Evolutionary conservation across 805 yeast species (phyloP).

Genomic region (Candida krabiensis): DNA sequence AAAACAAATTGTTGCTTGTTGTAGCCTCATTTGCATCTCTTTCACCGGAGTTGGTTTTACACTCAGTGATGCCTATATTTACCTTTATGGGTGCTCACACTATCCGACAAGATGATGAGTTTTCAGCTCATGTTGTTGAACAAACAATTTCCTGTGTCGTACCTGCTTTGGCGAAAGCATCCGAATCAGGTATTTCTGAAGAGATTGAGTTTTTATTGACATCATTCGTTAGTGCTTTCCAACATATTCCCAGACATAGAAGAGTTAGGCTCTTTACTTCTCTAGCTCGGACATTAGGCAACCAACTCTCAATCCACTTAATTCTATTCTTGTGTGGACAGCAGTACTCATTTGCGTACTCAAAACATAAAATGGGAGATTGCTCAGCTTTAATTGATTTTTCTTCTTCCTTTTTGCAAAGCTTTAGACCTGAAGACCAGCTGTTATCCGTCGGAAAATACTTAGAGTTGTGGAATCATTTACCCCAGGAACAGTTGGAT

Average conservation of each 20-base stretch:
- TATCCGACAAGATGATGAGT: conserved; percentile 94
- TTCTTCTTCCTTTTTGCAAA: conserved; percentile 63
- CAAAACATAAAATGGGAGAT: conserved; percentile 62
- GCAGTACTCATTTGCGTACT: conserved; percentile 59
- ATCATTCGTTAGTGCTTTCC: conserved; percentile 91
- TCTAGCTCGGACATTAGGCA: conserved; percentile 72
- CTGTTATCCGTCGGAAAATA: conserved; percentile 52
- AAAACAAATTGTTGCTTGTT: conserved; percentile 80
- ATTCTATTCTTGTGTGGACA: conserved; percentile 78
- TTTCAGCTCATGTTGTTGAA: conserved; percentile 87
- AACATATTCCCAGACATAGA: conserved; percentile 95
- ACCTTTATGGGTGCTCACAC: conserved; percentile 99
- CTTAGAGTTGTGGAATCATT: conserved; percentile 49
- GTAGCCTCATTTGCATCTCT: conserved; percentile 84
- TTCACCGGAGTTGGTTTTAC: conserved; percentile 88
- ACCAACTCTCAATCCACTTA: conserved; percentile 63
- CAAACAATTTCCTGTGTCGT: conserved; percentile 87
- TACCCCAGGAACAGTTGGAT: conserved; percentile 45
- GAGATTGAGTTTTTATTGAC: conserved; percentile 84
- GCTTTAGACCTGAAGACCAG: conserved; percentile 69
- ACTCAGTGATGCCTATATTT: conserved; percentile 98
- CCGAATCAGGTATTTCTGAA: conserved; percentile 45
- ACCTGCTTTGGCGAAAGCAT: conserved; percentile 72
- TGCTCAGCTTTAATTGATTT: conserved; percentile 71
- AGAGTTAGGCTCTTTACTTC: conserved; percentile 82